Evolutionary conservation across 2,329 filamentous ascomycete species (phyloP).

Genomic region (Thyridium curvatum): DNA sequence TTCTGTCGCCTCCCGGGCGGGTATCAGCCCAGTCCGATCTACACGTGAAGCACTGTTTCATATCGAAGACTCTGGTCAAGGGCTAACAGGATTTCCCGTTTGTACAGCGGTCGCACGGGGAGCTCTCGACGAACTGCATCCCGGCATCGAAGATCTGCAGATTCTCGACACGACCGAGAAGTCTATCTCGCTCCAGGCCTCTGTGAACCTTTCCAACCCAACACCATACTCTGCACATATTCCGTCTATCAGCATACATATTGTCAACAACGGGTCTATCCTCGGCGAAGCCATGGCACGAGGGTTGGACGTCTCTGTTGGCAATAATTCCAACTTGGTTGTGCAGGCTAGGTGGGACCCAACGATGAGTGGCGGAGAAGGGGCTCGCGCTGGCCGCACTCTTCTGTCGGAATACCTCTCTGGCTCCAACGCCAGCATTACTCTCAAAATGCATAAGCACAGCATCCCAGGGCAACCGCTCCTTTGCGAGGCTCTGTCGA

Average conservation of each 20-base stretch:
- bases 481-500: conserved; percentile 67
- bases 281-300: conserved; percentile 69
- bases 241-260: conserved; percentile 72
- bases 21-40: no score
- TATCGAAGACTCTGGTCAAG: conserved; percentile 2
- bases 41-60: neutral
- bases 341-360: conserved; percentile 74
- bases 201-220: conserved; percentile 83
- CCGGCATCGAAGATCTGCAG: conserved; percentile 64
- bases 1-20: conserved; percentile 3
- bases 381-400: conserved; percentile 57
- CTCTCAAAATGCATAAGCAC: conserved; percentile 61
- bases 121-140: conserved; percentile 40
- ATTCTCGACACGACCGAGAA: conserved; percentile 67
- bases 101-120: conserved; percentile 52
- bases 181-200: conserved; percentile 64
- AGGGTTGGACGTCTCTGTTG: conserved; percentile 57
- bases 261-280: conserved; percentile 66
- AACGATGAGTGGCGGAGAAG: conserved; percentile 54
- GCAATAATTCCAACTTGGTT: conserved; percentile 64
- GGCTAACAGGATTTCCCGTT: neutral
- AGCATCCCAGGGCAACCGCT: conserved; percentile 69
- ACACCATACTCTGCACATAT: conserved; percentile 77
- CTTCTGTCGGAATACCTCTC: conserved; percentile 84
- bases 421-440: conserved; percentile 77